phyloP scores from a whole-genome alignment of 2,329 filamentous ascomycete species.

The Aspergillus pseudoglaucus region DNA sequence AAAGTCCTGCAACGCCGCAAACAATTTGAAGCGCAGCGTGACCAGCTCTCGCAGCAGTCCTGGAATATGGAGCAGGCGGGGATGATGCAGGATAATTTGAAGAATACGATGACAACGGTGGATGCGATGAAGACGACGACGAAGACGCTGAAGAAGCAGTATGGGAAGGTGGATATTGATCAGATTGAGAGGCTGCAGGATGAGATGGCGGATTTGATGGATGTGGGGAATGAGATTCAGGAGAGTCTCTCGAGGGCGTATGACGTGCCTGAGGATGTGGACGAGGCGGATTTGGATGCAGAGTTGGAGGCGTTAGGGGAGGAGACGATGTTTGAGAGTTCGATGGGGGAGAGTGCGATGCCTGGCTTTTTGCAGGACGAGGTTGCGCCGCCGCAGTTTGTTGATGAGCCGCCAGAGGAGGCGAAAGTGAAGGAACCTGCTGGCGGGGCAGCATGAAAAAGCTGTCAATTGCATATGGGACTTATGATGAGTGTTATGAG shows the following conservation, averaged over 20 bases:
- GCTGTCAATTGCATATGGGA: neutral
- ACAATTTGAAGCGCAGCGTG: conserved; percentile 87
- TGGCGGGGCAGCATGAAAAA: conserved; percentile 30
- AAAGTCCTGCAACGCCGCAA: conserved; percentile 91
- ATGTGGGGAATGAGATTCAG: conserved; percentile 96
- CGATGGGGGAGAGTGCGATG: conserved; percentile 55
- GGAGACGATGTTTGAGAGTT: conserved; percentile 80
- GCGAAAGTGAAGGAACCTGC: conserved; percentile 77
- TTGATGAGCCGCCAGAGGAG: conserved; percentile 78
- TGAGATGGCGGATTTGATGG: conserved; percentile 97
- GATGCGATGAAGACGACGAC: conserved; percentile 97
- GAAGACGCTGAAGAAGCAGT: conserved; percentile 85
- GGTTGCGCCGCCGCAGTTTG: conserved; percentile 72
- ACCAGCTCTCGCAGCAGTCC: conserved; percentile 86
- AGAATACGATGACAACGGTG: conserved; percentile 97
- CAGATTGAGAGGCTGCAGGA: conserved; percentile 97
- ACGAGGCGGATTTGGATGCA: conserved; percentile 92
- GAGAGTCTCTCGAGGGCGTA: conserved; percentile 87
- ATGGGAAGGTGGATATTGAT: conserved; percentile 94
- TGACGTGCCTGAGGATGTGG: conserved; percentile 92
- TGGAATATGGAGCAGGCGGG: conserved; percentile 99
- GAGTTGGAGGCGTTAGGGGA: conserved; percentile 91
- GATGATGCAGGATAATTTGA: conserved; percentile 98
- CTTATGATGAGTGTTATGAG: neutral
- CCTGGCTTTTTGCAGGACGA: conserved; percentile 89